Conservation (phyloP, 1,139 yeast genomes). For the Magnusiomyces paraingens region DNA sequence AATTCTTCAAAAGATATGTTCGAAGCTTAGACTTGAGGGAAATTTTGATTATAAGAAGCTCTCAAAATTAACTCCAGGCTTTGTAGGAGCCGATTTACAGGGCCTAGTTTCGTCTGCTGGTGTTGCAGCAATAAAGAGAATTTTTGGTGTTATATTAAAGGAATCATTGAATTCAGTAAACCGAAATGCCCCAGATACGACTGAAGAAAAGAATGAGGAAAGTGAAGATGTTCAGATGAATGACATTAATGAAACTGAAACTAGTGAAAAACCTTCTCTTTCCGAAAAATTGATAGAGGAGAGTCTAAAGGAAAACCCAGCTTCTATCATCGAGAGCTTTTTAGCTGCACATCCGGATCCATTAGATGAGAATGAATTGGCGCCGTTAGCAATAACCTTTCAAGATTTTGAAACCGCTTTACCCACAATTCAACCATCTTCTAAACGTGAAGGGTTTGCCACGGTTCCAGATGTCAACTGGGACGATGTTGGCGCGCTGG, state of each 20-base stretch:
- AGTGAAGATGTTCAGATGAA: slow-evolving; percentile 15
- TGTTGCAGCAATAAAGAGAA: slow-evolving; percentile 85
- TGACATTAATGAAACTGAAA: neutral
- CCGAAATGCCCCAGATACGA: slow-evolving; percentile 22
- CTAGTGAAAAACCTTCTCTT: neutral
- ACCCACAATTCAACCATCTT: slow-evolving; percentile 94
- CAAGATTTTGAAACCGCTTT: slow-evolving; percentile 78
- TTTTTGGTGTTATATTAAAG: slow-evolving; percentile 39
- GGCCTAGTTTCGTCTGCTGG: slow-evolving; percentile 96
- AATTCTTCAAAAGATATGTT: slow-evolving; percentile 69
- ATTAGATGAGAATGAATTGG: slow-evolving; percentile 64
- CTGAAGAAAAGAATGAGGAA: slow-evolving; percentile 17
- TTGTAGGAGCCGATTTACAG: slow-evolving; percentile 94
- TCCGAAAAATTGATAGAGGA: slow-evolving; percentile 6
- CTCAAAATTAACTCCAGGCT: slow-evolving; percentile 95
- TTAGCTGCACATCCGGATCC: slow-evolving; percentile 72
- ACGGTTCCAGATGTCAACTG: slow-evolving; percentile 97
- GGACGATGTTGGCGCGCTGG: slow-evolving; percentile 89
- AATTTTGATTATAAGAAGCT: slow-evolving; percentile 63
- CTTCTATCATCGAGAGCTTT: slow-evolving; percentile 69
- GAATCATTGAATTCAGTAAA: neutral
- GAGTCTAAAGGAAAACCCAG: slow-evolving; percentile 27
- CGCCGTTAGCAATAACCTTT: slow-evolving; percentile 64
- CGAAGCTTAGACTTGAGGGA: slow-evolving; percentile 57
- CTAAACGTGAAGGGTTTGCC: slow-evolving; percentile 97